Conservation (phyloP, 306 rosid species). For the Cucurbita argyrosperma region DNA sequence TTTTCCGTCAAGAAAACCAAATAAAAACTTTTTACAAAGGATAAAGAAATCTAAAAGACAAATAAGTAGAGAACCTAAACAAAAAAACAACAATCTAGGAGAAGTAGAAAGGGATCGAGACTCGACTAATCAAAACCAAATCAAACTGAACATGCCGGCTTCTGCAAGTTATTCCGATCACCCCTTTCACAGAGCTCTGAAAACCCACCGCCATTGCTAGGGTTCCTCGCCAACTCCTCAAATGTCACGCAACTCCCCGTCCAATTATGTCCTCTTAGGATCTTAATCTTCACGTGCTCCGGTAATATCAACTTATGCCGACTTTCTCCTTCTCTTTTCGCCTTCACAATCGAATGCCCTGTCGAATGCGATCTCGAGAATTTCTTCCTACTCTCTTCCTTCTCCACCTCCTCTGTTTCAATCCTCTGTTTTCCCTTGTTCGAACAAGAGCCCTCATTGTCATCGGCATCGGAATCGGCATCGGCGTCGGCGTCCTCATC, state of each 20-base stretch:
- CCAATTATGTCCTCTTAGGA: slow-evolving; percentile 28
- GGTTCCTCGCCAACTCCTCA: slow-evolving; percentile 18
- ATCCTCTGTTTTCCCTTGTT: neutral
- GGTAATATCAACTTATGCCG: slow-evolving; percentile 42
- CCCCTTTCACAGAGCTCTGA: slow-evolving; percentile 9
- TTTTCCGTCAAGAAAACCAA: no score
- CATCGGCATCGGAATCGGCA: neutral
- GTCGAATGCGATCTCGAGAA: slow-evolving; percentile 51
- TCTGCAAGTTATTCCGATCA: neutral
- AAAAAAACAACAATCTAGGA: neutral
- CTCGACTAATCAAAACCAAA: neutral
- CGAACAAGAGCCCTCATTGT: neutral
- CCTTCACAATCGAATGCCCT: slow-evolving; percentile 49
- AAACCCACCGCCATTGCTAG: slow-evolving; percentile 20
- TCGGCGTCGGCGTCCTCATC: slow-evolving; percentile 1
- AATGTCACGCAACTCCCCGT: slow-evolving; percentile 32
- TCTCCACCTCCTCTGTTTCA: neutral
- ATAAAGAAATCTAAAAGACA: neutral
- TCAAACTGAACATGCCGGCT: neutral
- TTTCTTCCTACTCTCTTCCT: neutral
- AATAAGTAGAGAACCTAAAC: neutral
- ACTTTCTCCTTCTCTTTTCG: slow-evolving; percentile 19
- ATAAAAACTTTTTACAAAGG: no score
- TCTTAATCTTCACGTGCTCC: slow-evolving; percentile 14
- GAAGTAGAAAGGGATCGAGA: neutral